Base-by-base conservation (phyloP, 2,329 filamentous ascomycete genomes). In the Ophiostoma sp. region DNA sequence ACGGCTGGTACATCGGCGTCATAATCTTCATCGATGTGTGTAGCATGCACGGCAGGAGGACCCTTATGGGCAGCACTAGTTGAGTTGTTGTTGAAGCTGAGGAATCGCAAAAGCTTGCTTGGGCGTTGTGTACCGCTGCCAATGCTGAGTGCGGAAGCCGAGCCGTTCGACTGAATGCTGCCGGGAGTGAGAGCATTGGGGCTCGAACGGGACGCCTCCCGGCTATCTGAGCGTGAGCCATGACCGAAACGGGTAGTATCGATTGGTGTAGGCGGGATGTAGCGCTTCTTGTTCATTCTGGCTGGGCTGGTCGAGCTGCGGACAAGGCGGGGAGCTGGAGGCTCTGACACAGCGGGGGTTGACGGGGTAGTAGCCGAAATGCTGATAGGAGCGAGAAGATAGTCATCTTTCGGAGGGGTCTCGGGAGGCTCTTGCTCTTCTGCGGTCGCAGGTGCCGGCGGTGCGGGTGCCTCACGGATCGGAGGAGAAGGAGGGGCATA, bases 41-140 rank as follows among this genome's bases (percentile, higher is more conserved):
- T 77, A 11, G 71, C 69, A 42, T 66, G 62, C 2, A 69, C 63
- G 12, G 67, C 9, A 9, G 65, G 58, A 9, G 65, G 75, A 5
- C 55, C 49, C 18, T 36, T 55, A 11, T 55, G 49, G 11, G 49
- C n/a, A 55, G 12, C 16, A 8, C 65, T 66, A 41, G 76, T 70
- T 70, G 76, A 72, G 70, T 75, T 44, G 41, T 52, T 64, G 16
- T 38, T 77, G 5, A 80, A 70, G 68, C 76, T 79, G 14, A 83
- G 72, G 41, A 83, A 72, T 9, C 80, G 76, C 63, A 79, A 77
- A 1, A 83, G 72, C 69, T 77, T 80, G 67, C 76, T 76, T 0
- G 75, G 75, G 52, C 77, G 79, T 67, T 77, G 77, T 14, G 75
- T 69, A 4, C 75, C 75, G 65, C 74, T 78, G 1, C 76, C 75